Conservation (phyloP, 192 early-diverging fungal species). For the Oehlia diaphana region DNA sequence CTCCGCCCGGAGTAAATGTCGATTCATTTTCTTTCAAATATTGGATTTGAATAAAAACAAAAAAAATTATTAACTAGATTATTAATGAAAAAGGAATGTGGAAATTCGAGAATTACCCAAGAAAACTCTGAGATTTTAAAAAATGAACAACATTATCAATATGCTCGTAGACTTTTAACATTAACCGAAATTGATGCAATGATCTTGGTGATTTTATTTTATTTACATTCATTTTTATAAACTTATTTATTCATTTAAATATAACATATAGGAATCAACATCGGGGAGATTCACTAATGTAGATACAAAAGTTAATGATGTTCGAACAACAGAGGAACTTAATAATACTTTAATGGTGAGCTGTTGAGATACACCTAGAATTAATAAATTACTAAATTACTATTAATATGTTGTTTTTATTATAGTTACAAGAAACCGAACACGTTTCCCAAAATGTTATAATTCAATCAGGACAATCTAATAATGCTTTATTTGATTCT, state of each 20-base stretch:
- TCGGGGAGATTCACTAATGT: neutral
- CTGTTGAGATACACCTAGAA: neutral
- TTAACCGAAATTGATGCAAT: neutral
- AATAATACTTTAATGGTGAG: neutral
- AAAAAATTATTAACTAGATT: no score
- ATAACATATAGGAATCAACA: neutral
- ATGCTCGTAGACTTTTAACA: neutral
- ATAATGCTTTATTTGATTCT: neutral
- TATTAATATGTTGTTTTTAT: neutral
- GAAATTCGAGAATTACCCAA: neutral
- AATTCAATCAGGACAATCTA: neutral
- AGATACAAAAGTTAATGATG: neutral
- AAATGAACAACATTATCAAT: no score
- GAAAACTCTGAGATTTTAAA: no score
- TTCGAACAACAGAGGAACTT: neutral
- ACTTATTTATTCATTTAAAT: neutral
- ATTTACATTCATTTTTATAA: neutral
- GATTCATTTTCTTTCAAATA: neutral
- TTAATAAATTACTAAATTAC: neutral
- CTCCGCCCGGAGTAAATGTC: neutral
- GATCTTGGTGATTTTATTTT: neutral
- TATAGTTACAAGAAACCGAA: neutral
- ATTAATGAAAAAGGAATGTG: no score
- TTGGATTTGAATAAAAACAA: no score
- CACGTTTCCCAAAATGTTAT: neutral